Evolutionary conservation across 306 rosid species (phyloP).

Genomic region (Nissolia schottii): DNA sequence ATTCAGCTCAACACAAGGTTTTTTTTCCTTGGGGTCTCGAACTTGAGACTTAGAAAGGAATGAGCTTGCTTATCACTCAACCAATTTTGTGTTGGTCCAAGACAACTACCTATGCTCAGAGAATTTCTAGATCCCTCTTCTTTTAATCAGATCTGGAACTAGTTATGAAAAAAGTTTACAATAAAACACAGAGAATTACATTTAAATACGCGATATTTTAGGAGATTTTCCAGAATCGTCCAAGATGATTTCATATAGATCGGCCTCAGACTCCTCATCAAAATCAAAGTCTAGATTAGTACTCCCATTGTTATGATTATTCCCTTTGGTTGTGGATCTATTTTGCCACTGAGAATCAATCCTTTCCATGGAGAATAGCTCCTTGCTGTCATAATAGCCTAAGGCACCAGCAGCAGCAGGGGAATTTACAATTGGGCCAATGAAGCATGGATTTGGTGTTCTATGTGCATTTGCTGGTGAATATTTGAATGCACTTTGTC

Average conservation of each 20-base stretch:
- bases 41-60: no score
- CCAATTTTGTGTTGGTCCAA: no score
- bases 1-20: no score
- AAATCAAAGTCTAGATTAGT: constrained; percentile 7
- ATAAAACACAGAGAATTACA: no score
- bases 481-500: constrained; percentile 78
- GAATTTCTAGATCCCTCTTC: no score
- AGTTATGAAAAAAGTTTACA: no score
- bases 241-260: constrained; percentile 46
- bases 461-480: constrained; percentile 76
- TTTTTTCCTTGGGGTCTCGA: no score
- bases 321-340: constrained; percentile 34
- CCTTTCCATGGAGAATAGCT: constrained; percentile 89
- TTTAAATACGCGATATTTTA: no score
- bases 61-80: no score
- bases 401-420: constrained; percentile 33
- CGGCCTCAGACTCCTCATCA: constrained; percentile 43
- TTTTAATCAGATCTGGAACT: no score
- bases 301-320: constrained; percentile 20
- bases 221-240: constrained; percentile 33
- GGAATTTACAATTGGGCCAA: constrained; percentile 43
- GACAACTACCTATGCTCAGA: no score
- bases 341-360: constrained; percentile 75
- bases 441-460: constrained; percentile 87
- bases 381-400: constrained; percentile 81